Evolutionary conservation across 495 filamentous ascomycete genomes (phyloP), one percentile per base, ranked within the genome.

Genomic region (Annulohypoxylon stygium): DNA sequence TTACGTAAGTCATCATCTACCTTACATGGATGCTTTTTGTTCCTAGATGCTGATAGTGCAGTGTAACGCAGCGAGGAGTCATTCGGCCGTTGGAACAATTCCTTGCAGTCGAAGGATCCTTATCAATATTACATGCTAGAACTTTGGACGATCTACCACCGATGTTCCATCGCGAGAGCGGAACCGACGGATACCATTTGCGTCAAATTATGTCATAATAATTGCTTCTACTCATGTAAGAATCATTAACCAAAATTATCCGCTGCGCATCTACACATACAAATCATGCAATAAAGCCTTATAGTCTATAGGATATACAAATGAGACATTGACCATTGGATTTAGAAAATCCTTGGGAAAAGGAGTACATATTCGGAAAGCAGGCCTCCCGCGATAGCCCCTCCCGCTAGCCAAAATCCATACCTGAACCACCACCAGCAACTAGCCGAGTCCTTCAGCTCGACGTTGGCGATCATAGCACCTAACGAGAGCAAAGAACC

Each of bases 351-450:
- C 3, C 23, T 25, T 33, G 61, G 55, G 4, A 61, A 9, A 26
- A 65, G 65, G n/a, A 70, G 61, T 50, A 70, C 41, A 43, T 81
- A 82, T 67, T 81, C 78, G 2, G 70, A 78, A 30, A 80, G 54
- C 26, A 81, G 61, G 0, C 79, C 80, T 20, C 70, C 72, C 9
- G 78, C 76, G 37, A 80, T 78, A 3, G 78, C 63, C 20, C 67
- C 76, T 2, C 80, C 81, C 0, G 78, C 74, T 26, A 78, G 61
- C 80, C 78, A 83, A 53, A 76, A 82, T 34, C 79, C 80, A 30
- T 77, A 73, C 43, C 67, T 51, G 47, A 85, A 85, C 81, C 81
- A 85, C 78, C 77, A 79, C 78, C 76, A 79, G 61, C 81, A 83
- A 62, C 78, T 81, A 4, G 65, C 70, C 9, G 80, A 67, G 33